Evolutionary conservation across 768 basidiomycete genomes (phyloP), one percentile per base, ranked within the genome.

Genomic region (Kwoniella mangroviensis): DNA sequence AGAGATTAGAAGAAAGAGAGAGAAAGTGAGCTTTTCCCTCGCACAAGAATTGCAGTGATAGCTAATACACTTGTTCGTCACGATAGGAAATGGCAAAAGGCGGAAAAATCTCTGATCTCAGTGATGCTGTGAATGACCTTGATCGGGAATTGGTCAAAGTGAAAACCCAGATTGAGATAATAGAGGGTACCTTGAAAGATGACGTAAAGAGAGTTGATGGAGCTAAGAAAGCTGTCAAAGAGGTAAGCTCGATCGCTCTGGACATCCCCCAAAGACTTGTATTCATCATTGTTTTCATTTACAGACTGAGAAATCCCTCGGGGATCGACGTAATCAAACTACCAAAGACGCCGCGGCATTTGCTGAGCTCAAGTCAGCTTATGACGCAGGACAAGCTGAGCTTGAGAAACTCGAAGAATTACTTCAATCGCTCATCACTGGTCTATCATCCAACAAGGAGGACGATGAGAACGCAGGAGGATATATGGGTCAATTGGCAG

Each of bases 401-500:
- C 87, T 96, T 10, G 81, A 87, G 15, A 91, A 88, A 21, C 87
- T 90, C 17, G 95, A 98, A 82, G 93, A 94, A 75, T 90, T 98
- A n/a, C 87, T 98, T 0, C 96, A 98, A 82, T 93, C 93, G 0
- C 89, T 98, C 21, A 86, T 96, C 57, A 98, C 96, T 0, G 97
- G 97, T 54, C 88, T 98, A 11, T 77, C 81, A 5, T 90, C 91
- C 4, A 86, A 85, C 51, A 87, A 87, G 61, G 83, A 86, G 34
- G 89, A 89, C 51, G 87, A 89, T 19, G 88, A 89, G 11, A 81
- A 77, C 24, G 90, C 91, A 10, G 93, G 94, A 2, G 97, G 97
- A 0, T 98, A 98, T 83, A 91, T 98, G 89, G 97, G 94, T 21
- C 95, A 98, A 81, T 88, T 99, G 52, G 92, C 94, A 0, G 90